Percentiles rank a stretch among this genome's conserved stretches.
phyloP scores from a whole-genome alignment of 2,329 filamentous ascomycete genomes.

The Endothia cerciana region DNA sequence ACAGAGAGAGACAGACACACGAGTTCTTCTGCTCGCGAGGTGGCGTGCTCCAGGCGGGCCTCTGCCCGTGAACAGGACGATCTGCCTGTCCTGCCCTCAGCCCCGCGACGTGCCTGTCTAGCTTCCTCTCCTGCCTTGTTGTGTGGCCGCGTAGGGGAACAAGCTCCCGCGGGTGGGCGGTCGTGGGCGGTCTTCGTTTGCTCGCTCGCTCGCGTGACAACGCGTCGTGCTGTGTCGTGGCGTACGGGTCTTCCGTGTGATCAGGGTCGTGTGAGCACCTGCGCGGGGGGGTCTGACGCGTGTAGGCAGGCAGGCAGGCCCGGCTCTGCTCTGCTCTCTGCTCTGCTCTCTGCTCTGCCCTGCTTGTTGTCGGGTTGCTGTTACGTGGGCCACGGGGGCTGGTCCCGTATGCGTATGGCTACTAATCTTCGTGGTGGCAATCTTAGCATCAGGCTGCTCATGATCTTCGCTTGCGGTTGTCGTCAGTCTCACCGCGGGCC shows the following conservation, averaged over 20 bases:
- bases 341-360: too few species aligned
- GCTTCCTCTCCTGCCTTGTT: background rate
- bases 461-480: slow-evolving; percentile 11
- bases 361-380: background rate
- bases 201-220: background rate
- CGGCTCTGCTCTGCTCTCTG: too few species aligned
- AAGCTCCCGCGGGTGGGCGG: background rate
- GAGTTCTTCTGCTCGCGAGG: background rate
- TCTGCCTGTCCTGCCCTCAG: background rate
- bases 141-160: background rate
- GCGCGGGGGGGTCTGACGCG: background rate
- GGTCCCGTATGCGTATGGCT: slow-evolving; percentile 5
- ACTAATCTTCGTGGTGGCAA: slow-evolving; percentile 6
- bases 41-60: background rate
- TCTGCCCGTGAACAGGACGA: background rate
- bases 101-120: background rate
- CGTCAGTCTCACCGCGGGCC: slow-evolving; percentile 20
- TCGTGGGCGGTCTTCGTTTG: background rate
- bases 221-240: background rate
- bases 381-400: slow-evolving; percentile 7
- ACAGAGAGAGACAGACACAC: too few species aligned
- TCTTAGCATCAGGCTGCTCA: slow-evolving; percentile 16
- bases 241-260: background rate
- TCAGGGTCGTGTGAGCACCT: background rate
- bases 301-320: background rate